These are phyloP conservation scores for Ceratorhiza oryzae-sativae DNA, from an alignment of 1,284 basidiomycete genomes.

Conservation along the genomic window DNA sequence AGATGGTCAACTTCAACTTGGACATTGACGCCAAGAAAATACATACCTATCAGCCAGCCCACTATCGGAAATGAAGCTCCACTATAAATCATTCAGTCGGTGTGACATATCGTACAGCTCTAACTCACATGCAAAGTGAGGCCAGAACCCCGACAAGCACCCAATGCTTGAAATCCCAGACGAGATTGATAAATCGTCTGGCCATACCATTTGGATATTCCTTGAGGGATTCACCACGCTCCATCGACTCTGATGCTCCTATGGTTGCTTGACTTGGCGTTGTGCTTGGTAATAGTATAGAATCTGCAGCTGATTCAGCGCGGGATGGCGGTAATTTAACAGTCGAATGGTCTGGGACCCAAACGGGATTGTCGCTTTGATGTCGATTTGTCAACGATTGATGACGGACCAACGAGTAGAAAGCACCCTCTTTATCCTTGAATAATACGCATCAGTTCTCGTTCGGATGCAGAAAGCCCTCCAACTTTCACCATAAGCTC, in stretches of 20 bases:
- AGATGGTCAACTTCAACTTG: background rate
- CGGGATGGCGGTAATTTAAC: background rate
- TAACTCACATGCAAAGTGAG: slow-evolving; percentile 21
- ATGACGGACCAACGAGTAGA: slow-evolving; percentile 15
- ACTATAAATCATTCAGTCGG: slow-evolving; percentile 31
- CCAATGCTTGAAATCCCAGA: slow-evolving; percentile 13
- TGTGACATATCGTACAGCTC: background rate
- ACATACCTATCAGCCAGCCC: slow-evolving; percentile 48
- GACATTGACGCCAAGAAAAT: too few relatives aligned
- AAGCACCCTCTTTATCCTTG: slow-evolving; percentile 26
- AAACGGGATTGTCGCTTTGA: background rate
- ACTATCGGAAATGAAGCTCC: slow-evolving; percentile 53
- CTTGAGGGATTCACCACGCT: background rate
- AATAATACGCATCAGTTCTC: background rate
- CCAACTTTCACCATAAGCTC: slow-evolving; percentile 50
- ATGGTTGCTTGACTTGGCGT: background rate
- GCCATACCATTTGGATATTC: background rate
- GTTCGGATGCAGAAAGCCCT: too few relatives aligned
- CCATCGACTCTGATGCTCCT: slow-evolving; percentile 5
- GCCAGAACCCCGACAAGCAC: slow-evolving; percentile 12
- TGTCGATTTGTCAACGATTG: background rate
- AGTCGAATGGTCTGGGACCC: background rate
- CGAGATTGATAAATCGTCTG: background rate
- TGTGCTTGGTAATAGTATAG: background rate
- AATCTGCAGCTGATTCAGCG: background rate